Conservation (phyloP, 768 basidiomycete genomes). For the Lactifluus hygrophoroides region DNA sequence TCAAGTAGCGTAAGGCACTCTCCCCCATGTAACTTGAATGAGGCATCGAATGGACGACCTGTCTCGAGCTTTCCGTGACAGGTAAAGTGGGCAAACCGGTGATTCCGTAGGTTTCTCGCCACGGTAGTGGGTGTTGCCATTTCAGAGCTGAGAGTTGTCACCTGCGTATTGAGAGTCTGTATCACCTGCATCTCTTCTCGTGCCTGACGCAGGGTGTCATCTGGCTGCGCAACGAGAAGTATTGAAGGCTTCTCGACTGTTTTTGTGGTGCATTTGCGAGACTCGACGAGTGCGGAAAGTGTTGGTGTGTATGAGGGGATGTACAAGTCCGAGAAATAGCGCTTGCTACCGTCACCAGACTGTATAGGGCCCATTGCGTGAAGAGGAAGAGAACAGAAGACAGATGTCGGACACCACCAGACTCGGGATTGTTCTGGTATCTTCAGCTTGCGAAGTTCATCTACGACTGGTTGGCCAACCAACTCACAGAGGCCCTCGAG, state of each 20-base stretch:
- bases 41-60: neutral
- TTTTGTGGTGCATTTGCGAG: neutral
- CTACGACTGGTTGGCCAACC: neutral
- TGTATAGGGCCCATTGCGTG: neutral
- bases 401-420: neutral
- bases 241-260: neutral
- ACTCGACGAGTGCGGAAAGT: neutral
- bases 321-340: neutral
- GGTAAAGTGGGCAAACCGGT: neutral
- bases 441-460: neutral
- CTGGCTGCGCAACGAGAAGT: neutral
- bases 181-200: neutral
- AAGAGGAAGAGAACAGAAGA: neutral
- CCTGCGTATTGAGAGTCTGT: neutral
- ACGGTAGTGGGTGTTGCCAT: neutral
- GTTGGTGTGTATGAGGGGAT: neutral
- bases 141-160: too few relatives aligned
- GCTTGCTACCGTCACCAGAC: neutral
- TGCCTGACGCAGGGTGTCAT: neutral
- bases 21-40: too few relatives aligned
- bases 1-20: too few relatives aligned
- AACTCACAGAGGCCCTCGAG: neutral
- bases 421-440: neutral
- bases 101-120: neutral
- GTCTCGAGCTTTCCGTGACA: neutral